Evolutionary conservation across 2,329 filamentous ascomycete species (phyloP).

Genomic region (Penicillium hordei): DNA sequence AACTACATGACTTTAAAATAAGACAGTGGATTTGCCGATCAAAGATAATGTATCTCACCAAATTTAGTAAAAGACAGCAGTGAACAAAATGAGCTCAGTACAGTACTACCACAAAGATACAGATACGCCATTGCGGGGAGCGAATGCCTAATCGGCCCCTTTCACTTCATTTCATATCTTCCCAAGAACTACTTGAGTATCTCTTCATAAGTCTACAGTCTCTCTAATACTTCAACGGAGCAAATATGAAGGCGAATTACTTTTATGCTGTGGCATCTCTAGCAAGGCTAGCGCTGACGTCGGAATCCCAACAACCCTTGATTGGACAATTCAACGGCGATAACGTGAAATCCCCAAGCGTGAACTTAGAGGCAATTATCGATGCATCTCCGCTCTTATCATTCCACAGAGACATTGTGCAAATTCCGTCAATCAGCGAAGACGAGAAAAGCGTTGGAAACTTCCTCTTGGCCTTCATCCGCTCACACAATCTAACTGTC

Average conservation of each 20-base stretch:
- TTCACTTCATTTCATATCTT: background rate
- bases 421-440: background rate
- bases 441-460: background rate
- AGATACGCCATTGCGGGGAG: background rate
- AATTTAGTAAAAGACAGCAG: background rate
- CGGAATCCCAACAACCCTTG: background rate
- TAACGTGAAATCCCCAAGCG: background rate
- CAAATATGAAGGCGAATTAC: background rate
- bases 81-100: background rate
- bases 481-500: background rate
- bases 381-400: background rate
- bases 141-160: background rate
- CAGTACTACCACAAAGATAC: background rate
- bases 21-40: background rate
- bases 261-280: background rate
- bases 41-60: background rate
- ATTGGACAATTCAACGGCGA: background rate
- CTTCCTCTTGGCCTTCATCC: background rate
- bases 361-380: background rate
- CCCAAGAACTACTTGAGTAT: background rate
- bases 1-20: background rate
- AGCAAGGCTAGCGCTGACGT: background rate
- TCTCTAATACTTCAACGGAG: background rate
- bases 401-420: background rate
- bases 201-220: too few species aligned